phyloP scores from a whole-genome alignment of 1,284 basidiomycete genomes.

The Pascua guehoae region DNA sequence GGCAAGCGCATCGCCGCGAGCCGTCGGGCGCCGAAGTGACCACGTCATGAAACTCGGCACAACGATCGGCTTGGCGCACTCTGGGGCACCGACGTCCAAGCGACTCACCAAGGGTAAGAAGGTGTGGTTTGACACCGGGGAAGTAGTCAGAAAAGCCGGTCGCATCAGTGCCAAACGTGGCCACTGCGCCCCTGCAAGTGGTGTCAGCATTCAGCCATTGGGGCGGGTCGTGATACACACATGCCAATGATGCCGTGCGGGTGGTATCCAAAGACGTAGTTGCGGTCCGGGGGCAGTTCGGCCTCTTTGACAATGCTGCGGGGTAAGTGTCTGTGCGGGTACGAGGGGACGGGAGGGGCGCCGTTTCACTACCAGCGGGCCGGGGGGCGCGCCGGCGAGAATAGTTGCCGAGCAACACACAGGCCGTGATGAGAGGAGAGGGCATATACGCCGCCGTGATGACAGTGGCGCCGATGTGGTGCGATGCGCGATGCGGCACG shows the following conservation, averaged over 20 bases:
- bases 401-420: too few species aligned
- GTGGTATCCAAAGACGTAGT: constrained; percentile 96
- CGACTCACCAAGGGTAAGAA: constrained; percentile 68
- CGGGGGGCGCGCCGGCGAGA: neutral
- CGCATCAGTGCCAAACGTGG: constrained; percentile 90
- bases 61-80: neutral
- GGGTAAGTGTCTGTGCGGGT: neutral
- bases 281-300: constrained; percentile 82
- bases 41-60: neutral
- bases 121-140: constrained; percentile 87
- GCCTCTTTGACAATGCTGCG: constrained; percentile 57
- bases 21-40: too few species aligned
- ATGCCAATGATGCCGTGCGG: constrained; percentile 95
- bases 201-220: neutral
- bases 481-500: neutral
- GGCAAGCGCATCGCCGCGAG: too few species aligned
- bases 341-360: too few species aligned
- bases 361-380: neutral
- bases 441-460: too few species aligned
- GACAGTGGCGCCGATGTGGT: neutral
- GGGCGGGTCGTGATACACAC: constrained; percentile 29
- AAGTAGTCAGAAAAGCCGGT: constrained; percentile 88
- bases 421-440: too few species aligned
- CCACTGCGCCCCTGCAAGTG: constrained; percentile 57
- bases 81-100: too few species aligned